These are phyloP conservation scores for Fraxinus nigra DNA, from an alignment of 305 asterid species.

Conservation along the genomic window DNA sequence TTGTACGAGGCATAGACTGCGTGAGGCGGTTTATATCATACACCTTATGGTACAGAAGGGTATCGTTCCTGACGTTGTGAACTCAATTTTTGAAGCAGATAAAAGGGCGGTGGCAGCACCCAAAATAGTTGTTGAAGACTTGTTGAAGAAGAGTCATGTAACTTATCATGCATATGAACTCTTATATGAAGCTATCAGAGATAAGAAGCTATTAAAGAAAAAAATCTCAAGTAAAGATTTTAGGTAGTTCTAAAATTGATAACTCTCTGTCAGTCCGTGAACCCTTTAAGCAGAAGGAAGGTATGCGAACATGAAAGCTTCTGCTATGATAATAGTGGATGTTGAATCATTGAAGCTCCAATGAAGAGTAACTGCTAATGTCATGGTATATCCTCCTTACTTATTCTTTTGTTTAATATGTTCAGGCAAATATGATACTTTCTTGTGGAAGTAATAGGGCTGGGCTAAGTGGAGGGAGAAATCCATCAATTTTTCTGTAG, in stretches of 20 bases:
- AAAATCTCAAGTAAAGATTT: slow-evolving; percentile 22
- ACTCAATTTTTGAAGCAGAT: slow-evolving; percentile 68
- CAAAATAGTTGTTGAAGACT: slow-evolving; percentile 76
- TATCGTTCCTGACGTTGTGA: slow-evolving; percentile 67
- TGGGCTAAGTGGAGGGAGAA: slow-evolving; percentile 20
- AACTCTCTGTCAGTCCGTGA: slow-evolving; percentile 16
- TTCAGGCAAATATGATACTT: slow-evolving; percentile 4
- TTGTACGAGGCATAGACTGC: slow-evolving; percentile 60
- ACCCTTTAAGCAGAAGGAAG: slow-evolving; percentile 6
- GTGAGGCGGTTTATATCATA: slow-evolving; percentile 64
- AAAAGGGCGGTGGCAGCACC: slow-evolving; percentile 81
- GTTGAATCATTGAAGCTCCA: slow-evolving; percentile 1
- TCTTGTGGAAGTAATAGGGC: slow-evolving; percentile 18
- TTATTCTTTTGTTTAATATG: slow-evolving; percentile 10
- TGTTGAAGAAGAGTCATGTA: slow-evolving; percentile 69
- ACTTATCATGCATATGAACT: slow-evolving; percentile 72
- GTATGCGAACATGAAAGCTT: slow-evolving; percentile 14
- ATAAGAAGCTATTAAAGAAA: slow-evolving; percentile 61
- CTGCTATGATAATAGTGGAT: slow-evolving; percentile 11
- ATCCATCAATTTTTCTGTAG: background rate
- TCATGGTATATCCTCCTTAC: slow-evolving; percentile 22
- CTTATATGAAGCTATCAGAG: slow-evolving; percentile 71
- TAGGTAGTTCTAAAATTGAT: slow-evolving; percentile 20
- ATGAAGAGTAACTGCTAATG: slow-evolving; percentile 15
- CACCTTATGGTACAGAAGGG: slow-evolving; percentile 73